phyloP scores from a whole-genome alignment of 345 rosid genomes.

The Carallia brachiata region DNA sequence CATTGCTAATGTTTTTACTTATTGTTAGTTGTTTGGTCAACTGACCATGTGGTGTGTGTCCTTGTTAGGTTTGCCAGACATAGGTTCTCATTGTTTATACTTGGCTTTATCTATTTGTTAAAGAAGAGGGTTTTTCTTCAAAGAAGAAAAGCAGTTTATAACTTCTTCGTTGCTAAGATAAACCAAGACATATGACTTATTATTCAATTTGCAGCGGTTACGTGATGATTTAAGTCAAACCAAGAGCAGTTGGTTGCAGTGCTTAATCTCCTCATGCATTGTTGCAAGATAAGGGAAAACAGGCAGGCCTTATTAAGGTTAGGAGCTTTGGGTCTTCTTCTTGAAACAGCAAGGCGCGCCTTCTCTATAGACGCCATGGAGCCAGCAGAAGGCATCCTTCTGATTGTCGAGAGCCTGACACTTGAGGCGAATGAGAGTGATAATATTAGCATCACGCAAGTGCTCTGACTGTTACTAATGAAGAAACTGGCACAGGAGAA shows the following conservation, averaged over 20 bases:
- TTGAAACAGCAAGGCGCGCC: slow-evolving; percentile 96
- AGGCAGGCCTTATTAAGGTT: slow-evolving; percentile 77
- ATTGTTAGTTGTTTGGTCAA: neutral
- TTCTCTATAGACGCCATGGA: slow-evolving; percentile 99
- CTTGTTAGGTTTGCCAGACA: too few species aligned
- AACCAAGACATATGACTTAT: neutral
- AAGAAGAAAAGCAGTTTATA: too few species aligned
- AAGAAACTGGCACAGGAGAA: slow-evolving; percentile 83
- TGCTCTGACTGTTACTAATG: slow-evolving; percentile 75
- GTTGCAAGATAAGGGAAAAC: slow-evolving; percentile 96
- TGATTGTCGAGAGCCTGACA: slow-evolving; percentile 92
- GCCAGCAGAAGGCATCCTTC: slow-evolving; percentile 96
- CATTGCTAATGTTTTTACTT: too few species aligned
- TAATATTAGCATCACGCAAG: slow-evolving; percentile 68
- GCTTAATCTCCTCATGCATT: slow-evolving; percentile 90
- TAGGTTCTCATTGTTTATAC: neutral
- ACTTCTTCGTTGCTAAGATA: neutral
- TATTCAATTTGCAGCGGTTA: slow-evolving; percentile 51
- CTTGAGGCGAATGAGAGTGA: slow-evolving; percentile 95
- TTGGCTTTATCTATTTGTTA: neutral
- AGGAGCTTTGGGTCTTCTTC: slow-evolving; percentile 92
- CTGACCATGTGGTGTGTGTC: neutral
- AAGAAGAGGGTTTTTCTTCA: too few species aligned
- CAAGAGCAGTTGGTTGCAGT: slow-evolving; percentile 91
- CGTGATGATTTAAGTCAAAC: slow-evolving; percentile 90